Evolutionary conservation across 352 stramenopile genomes (phyloP).

Genomic region (Pythium inflatum): DNA sequence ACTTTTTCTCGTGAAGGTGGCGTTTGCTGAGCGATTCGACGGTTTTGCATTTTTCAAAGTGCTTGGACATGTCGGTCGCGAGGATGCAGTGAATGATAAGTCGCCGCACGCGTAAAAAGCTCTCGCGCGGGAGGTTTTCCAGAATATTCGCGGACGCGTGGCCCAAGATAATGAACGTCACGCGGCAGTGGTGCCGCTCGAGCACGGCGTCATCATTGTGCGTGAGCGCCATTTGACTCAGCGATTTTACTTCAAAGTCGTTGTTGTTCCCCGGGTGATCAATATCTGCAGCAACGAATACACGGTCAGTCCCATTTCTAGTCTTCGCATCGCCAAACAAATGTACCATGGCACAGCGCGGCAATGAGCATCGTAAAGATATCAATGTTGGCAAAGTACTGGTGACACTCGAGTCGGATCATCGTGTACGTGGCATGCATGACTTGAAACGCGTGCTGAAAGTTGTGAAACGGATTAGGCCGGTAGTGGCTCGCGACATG

Average conservation of each 20-base stretch:
- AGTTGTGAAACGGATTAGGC: constrained; percentile 93
- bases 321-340: constrained; percentile 54
- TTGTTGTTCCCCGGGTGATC: constrained; percentile 92
- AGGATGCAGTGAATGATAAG: constrained; percentile 89
- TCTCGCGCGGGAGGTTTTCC: constrained; percentile 62
- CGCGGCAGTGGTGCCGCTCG: constrained; percentile 88
- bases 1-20: constrained; percentile 60
- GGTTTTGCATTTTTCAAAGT: constrained; percentile 85
- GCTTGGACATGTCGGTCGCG: constrained; percentile 89
- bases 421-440: constrained; percentile 86
- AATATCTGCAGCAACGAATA: constrained; percentile 79
- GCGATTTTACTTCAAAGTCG: constrained; percentile 83
- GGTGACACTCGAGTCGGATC: constrained; percentile 31
- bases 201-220: constrained; percentile 91
- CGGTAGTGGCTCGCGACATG: constrained; percentile 75
- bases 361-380: constrained; percentile 85
- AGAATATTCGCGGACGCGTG: constrained; percentile 87
- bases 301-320: constrained; percentile 54
- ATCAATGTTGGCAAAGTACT: constrained; percentile 82
- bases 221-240: constrained; percentile 77
- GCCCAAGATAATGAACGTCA: constrained; percentile 85
- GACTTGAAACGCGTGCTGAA: constrained; percentile 88
- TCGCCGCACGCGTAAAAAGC: constrained; percentile 85
- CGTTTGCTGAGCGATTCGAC: constrained; percentile 63
- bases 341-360: constrained; percentile 84